phyloP scores from a whole-genome alignment of 2,329 filamentous ascomycete genomes.

The Cladobotryum mycophilum region DNA sequence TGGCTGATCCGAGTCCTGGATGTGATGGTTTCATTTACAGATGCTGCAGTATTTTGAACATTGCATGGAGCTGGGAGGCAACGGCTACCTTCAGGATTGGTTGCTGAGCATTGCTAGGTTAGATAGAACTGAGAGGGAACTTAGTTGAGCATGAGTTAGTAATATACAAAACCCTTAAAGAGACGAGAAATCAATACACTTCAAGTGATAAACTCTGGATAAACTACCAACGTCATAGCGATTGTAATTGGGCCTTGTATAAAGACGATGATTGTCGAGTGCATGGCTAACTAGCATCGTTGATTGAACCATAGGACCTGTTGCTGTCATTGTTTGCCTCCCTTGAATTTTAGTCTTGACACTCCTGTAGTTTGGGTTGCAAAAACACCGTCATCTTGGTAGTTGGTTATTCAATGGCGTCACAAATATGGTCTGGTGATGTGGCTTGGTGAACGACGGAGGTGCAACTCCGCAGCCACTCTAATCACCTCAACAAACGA shows the following conservation, averaged over 20 bases:
- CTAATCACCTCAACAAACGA: neutral
- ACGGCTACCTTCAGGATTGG: neutral
- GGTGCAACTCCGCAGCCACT: conserved; percentile 14
- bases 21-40: neutral
- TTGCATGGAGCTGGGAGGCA: neutral
- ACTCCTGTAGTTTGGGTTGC: too few species aligned
- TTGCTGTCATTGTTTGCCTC: too few species aligned
- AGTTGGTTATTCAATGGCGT: too few species aligned
- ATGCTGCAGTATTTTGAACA: conserved; percentile 8
- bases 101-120: neutral
- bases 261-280: too few species aligned
- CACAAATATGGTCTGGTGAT: too few species aligned
- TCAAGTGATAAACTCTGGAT: too few species aligned
- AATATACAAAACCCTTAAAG: neutral
- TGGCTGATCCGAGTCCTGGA: conserved; percentile 4
- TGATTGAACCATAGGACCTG: too few species aligned
- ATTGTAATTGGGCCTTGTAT: too few species aligned
- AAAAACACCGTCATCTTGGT: too few species aligned
- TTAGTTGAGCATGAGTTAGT: neutral
- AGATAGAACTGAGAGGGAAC: neutral
- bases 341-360: too few species aligned
- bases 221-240: too few species aligned
- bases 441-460: conserved; percentile 9
- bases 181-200: neutral
- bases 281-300: too few species aligned